Evolutionary conservation across 73 alveolate genomes (phyloP), one percentile per base, ranked within the genome.

Genomic region (Effrenium voratum): DNA sequence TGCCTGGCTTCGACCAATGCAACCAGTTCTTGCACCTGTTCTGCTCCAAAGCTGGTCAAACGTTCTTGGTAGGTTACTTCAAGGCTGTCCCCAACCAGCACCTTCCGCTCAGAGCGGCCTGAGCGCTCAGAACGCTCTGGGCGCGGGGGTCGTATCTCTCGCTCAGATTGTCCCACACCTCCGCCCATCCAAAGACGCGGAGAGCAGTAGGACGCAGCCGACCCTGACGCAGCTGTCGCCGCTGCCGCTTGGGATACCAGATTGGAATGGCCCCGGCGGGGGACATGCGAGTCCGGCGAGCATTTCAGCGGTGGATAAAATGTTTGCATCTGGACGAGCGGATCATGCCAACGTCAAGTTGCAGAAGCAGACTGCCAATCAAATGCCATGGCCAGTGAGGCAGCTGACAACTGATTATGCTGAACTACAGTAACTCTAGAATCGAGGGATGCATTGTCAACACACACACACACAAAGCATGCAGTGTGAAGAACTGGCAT

Each of bases 1-100:
- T 88, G 95, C 72, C 47, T 88, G 66, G 95, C 36, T 88, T 88
- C 95, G n/a, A 88, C 66, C 95, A 88, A 66, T 36, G 60, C 86
- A 4, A 88, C 95, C 70, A 88, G 45, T 38, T 88, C 95, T 30
- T 32, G 40, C 73, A 44, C 70, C 72, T 88, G 95, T 44, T 88
- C 52, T 22, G 95, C 84, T 50, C 73, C 72, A 47, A 88, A 88
- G 40, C 86, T 47, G 5, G 95, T 88, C 60, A 88, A 46, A 41
- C 95, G 84, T n/a, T 86, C 95, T 45, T 86, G 95, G 66, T 55
- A 86, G n/a, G 95, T 86, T 66, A 60, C 95, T n/a, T 86, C 95
- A 46, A 88, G 46, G 70, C 75, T 66, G 81, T 88, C 86, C 38
- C 95, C 86, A 15, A 45, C 28, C n/a, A 80, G 68, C 70, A 12